Base-by-base conservation (phyloP, 2,329 filamentous ascomycete species). In the Beauveria brongniartii region DNA sequence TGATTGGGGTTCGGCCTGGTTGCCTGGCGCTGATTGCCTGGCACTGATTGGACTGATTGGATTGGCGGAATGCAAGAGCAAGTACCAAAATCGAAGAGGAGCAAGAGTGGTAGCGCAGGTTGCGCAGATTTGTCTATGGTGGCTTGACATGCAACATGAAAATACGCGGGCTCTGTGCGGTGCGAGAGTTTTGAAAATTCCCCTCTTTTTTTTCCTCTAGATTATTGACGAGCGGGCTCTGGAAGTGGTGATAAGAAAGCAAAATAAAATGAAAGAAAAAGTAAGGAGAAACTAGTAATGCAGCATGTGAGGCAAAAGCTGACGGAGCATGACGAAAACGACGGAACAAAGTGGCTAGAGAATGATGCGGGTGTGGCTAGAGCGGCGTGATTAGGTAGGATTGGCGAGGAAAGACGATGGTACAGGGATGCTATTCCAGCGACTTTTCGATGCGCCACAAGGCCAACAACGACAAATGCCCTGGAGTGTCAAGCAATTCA, bases 401-500 rank as follows among this genome's bases (percentile, higher is more conserved):
- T 26, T n/a, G 44, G 20, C 44, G 24, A 30, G n/a, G 20, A 59
- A 59, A 55, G 16, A 18, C 55, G 20, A 59, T 59, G 37, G 22
- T 24, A 10, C 16, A 26, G 50, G 57, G 43, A 61, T 61, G 58
- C 58, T 24, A 61, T 41, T 61, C 46, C 51, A 16, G 50, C 22
- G 28, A 55, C 58, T 55, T 61, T 47, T 48, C 58, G 24, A 61
- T 61, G 50, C 51, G 41, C 50, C 50, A 61, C 50, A 52, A n/a
- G 26, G 30, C 51, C 20, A 41, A 54, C 10, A 16, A 22, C 18
- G 30, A 12, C 14, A 48, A 48, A 57, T 56, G 14, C 53, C 53
- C 16, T 55, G 40, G 1, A 26, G 10, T 22, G 26, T 18, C 20
- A 5, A 14, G 53, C 24, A 14, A 55, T 44, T 16, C 46, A 30